Evolutionary conservation across 176 grass and related monocot genomes (phyloP).

Genomic region (Carex cristatella): DNA sequence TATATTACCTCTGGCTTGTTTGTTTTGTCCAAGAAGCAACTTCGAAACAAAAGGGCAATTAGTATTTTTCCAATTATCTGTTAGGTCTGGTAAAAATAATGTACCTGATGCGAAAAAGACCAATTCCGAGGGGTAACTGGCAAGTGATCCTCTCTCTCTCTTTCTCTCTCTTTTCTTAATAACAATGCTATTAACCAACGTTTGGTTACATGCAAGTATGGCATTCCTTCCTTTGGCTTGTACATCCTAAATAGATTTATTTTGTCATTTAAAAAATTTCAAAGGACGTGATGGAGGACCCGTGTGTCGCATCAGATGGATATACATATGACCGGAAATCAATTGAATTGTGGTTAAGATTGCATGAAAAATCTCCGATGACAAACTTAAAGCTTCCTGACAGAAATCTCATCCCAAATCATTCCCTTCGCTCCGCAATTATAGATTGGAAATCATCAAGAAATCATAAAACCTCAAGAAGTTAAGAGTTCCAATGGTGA

Average conservation of each 20-base stretch:
- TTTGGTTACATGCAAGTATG: background rate
- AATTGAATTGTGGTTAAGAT: constrained; percentile 66
- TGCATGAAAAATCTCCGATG: constrained; percentile 67
- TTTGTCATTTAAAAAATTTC: background rate
- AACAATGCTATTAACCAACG: background rate
- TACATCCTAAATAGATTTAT: constrained; percentile 4
- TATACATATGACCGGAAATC: constrained; percentile 78
- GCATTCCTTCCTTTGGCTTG: background rate
- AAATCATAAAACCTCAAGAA: background rate
- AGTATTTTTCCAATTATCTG: background rate
- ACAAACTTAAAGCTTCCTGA: constrained; percentile 58
- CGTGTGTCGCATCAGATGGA: constrained; percentile 64
- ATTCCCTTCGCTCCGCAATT: constrained; percentile 81
- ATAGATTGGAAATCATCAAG: constrained; percentile 57
- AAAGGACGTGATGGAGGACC: constrained; percentile 65
- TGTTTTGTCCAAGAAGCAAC: background rate
- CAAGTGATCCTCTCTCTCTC: background rate
- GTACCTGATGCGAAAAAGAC: background rate
- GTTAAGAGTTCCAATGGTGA: background rate
- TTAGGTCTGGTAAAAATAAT: background rate
- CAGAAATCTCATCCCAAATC: constrained; percentile 59
- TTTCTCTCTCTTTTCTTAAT: background rate
- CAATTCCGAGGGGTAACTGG: background rate
- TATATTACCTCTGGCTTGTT: background rate
- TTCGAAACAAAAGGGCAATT: background rate